Base-by-base conservation (phyloP, 768 basidiomycete genomes). In the Serpula lacrymans region DNA sequence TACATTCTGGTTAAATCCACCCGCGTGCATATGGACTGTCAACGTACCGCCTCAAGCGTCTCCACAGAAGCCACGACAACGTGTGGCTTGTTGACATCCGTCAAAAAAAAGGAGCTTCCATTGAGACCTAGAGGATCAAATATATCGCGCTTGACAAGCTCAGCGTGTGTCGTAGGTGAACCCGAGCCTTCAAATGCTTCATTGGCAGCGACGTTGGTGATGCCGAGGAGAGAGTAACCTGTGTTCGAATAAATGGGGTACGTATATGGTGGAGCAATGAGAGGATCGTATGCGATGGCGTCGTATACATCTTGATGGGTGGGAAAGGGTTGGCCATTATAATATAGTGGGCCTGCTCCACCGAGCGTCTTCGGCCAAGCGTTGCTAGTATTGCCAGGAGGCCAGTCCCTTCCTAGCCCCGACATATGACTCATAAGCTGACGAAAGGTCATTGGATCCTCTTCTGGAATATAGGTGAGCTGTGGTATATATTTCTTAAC, bases 101-200 rank as follows among this genome's bases (percentile, higher is more conserved):
- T 71, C 3, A 61, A 47, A 12, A 64, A 53, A 48, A 70, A 78
- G 37, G 68, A 69, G 45, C 65, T 71, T 32, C 64, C 64, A 39
- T 71, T 72, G 42, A 75, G 35, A 4, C 64, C 63, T 35, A 79
- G 47, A 2, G 72, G 74, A 3, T 51, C 59, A 53, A 78, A 77
- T n/a, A 78, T 65, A 43, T 78, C 75, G 26, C 68, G 59, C 18
- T 70, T 50, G 13, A 78, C 12, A 13, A 78, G 55, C 7, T 73
- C 71, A 10, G 68, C 64, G 43, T 75, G 67, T 0, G 62, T 67
- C 4, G 50, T 48, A 12, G 46, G 47, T 13, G 50, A 51, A n/a
- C 51, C 44, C 4, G 45, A 39, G 14, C 43, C 52, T 21, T 46
- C 43, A 1, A 24, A 35, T 9, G 45, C 44, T 5, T 30, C 36